Conservation (phyloP, 345 rosid genomes). For the Eucalyptus marginata region DNA sequence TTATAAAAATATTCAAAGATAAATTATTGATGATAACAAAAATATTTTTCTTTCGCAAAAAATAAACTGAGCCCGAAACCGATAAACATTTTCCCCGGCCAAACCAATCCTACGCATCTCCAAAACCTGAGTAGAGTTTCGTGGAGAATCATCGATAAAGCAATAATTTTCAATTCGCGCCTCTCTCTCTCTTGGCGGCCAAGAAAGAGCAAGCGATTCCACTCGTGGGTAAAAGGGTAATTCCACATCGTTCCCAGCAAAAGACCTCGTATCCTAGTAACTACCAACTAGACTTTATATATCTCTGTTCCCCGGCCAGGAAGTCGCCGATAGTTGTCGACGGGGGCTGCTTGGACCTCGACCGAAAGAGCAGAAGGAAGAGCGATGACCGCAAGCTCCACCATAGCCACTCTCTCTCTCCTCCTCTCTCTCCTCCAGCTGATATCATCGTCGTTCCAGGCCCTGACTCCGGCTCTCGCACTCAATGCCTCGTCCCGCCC, state of each 20-base stretch:
- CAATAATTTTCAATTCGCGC: not conserved
- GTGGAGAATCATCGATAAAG: not conserved
- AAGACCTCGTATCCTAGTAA: not conserved
- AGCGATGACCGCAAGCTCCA: not conserved
- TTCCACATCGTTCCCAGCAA: not conserved
- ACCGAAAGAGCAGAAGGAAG: not conserved
- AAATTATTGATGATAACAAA: not conserved
- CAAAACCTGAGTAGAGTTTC: not conserved
- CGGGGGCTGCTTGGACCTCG: not conserved
- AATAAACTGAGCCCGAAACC: not conserved
- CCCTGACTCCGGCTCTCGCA: not conserved
- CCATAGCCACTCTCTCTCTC: slow-evolving; percentile 9
- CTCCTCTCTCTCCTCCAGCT: not conserved
- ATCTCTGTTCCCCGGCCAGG: not conserved
- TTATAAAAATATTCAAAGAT: not conserved
- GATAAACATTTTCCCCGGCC: not conserved
- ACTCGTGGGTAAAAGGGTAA: not conserved
- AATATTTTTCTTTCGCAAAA: not conserved
- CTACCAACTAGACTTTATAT: not conserved
- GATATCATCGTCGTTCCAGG: not conserved
- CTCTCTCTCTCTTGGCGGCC: not conserved
- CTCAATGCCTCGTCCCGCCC: not conserved
- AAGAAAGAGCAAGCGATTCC: not conserved
- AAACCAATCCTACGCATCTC: not conserved
- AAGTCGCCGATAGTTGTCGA: not conserved